phyloP scores from a whole-genome alignment of 2,329 filamentous ascomycete genomes.

The Lecanicillium sp. region DNA sequence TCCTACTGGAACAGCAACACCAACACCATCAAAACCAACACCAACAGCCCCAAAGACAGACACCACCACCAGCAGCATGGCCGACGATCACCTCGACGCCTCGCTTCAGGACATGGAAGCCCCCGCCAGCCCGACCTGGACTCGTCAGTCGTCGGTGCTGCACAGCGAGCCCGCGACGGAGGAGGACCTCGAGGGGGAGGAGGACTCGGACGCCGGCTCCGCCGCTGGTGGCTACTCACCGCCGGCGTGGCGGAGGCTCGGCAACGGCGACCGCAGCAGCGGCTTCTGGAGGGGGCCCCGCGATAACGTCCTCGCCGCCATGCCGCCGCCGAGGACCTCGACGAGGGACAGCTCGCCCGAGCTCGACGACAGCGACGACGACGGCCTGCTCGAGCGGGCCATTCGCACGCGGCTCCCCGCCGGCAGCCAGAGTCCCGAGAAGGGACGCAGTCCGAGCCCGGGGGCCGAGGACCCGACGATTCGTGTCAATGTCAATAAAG shows the following conservation, averaged over 20 bases:
- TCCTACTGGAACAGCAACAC: slow-evolving; percentile 6
- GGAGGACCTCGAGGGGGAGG: slow-evolving; percentile 33
- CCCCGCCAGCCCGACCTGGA: slow-evolving; percentile 29
- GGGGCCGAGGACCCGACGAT: slow-evolving; percentile 32
- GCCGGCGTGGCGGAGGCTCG: slow-evolving; percentile 53
- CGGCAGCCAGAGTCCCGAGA: slow-evolving; percentile 49
- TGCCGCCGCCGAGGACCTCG: slow-evolving; percentile 21
- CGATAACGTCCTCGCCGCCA: slow-evolving; percentile 44
- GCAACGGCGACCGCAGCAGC: slow-evolving; percentile 49
- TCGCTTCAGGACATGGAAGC: slow-evolving; percentile 49
- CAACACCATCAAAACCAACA: slow-evolving; percentile 12
- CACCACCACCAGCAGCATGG: slow-evolving; percentile 16
- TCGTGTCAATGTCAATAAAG: slow-evolving; percentile 20
- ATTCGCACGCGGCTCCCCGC: slow-evolving; percentile 47
- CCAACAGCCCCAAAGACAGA: background rate
- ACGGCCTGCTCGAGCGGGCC: slow-evolving; percentile 41
- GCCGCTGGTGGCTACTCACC: slow-evolving; percentile 48
- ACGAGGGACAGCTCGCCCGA: slow-evolving; percentile 17
- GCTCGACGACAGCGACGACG: slow-evolving; percentile 23
- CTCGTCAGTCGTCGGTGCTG: slow-evolving; percentile 22
- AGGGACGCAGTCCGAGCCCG: slow-evolving; percentile 38
- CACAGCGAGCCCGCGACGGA: slow-evolving; percentile 27
- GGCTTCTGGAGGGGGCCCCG: slow-evolving; percentile 49
- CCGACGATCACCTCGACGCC: slow-evolving; percentile 38
- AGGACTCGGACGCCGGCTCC: slow-evolving; percentile 40